A percentile compares a stretch with the other conserved stretches of the same genome.
phyloP scores from a whole-genome alignment of 805 yeast genomes.

The Candida maltosa region DNA sequence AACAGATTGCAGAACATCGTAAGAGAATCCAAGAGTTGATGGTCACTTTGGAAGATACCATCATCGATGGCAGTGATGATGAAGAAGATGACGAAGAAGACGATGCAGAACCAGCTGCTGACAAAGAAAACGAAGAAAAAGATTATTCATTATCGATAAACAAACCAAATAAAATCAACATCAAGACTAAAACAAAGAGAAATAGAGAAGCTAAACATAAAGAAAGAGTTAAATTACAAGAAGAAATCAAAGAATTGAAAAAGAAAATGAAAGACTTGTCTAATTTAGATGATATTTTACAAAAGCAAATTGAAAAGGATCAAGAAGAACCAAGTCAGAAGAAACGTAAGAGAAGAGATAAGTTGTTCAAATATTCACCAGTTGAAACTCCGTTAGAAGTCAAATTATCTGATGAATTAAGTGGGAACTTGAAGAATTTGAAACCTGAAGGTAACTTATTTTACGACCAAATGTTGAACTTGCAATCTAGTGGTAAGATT shows the following conservation, averaged over 20 bases:
- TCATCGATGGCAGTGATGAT: slow-evolving; percentile 41
- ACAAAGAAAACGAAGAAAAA: slow-evolving; percentile 27
- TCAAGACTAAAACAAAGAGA: slow-evolving; percentile 76
- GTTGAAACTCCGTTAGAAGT: slow-evolving; percentile 57
- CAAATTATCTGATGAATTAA: slow-evolving; percentile 83
- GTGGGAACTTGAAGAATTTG: slow-evolving; percentile 77
- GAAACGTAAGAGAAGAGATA: slow-evolving; percentile 21
- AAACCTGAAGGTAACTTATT: slow-evolving; percentile 89
- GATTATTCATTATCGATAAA: slow-evolving; percentile 61
- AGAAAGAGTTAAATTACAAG: slow-evolving; percentile 53
- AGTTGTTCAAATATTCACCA: slow-evolving; percentile 42
- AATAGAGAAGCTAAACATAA: slow-evolving; percentile 64
- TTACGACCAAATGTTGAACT: slow-evolving; percentile 73
- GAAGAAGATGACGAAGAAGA: slow-evolving; percentile 36
- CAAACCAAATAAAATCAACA: slow-evolving; percentile 62
- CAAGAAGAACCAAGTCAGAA: slow-evolving; percentile 23
- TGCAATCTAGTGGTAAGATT: slow-evolving; percentile 83
- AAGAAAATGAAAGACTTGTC: slow-evolving; percentile 57
- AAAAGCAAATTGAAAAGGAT: slow-evolving; percentile 20
- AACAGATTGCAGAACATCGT: slow-evolving; percentile 59
- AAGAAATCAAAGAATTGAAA: slow-evolving; percentile 58
- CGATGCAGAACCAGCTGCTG: slow-evolving; percentile 26
- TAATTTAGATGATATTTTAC: slow-evolving; percentile 24
- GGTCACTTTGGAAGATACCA: slow-evolving; percentile 57
- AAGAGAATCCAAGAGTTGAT: slow-evolving; percentile 64